Evolutionary conservation across 257 asterid species (phyloP), one percentile per base, ranked within the genome.

Genomic region (Orobanche coerulescens): DNA sequence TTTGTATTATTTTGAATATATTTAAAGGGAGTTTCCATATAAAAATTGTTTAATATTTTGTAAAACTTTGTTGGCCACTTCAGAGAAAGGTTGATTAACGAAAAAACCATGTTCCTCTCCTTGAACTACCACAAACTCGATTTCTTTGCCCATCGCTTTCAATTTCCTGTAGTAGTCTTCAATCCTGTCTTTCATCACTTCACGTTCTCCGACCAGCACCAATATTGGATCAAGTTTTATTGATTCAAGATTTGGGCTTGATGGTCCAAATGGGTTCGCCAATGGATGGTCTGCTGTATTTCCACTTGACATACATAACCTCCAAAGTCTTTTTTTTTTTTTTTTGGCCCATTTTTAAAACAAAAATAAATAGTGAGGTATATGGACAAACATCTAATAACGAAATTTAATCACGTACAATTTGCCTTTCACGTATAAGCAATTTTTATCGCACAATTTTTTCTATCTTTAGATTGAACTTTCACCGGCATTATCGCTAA

Each of bases 211-310:
- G 13, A 71, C 94, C 6, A 87, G 24, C 26, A 87, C 90, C 65
- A 84, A 44, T 6, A 84, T 64, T 66, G 88, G 90, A 68, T 73
- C 93, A 1, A 87, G 66, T 66, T 15, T 64, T 20, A 74, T 34
- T 0, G 66, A 0, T 6, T 81, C 81, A 6, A 83, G 78, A 8
- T 16, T 76, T 55, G 83, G 79, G 73, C 88, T 82, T 30, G 3
- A 53, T 0, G 92, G 90, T 54, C 96, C 94, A 72, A 85, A 85
- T 0, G 92, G 92, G 71, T 88, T 88, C 22, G 83, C 92, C 49
- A 70, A 10, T 16, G 88, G 88, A 28, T 83, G 78, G 73, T 83
- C 94, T 0, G 78, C 31, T 8, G 64, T 79, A 12, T 53, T 71
- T 47, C 92, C 96, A 18, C 4, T 26, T 4, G 96, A 92, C 24